Percentiles rank a stretch among this genome's conserved stretches.
Conservation (phyloP, 2,329 filamentous ascomycete genomes). For the Phyllosticta citriasiana region DNA sequence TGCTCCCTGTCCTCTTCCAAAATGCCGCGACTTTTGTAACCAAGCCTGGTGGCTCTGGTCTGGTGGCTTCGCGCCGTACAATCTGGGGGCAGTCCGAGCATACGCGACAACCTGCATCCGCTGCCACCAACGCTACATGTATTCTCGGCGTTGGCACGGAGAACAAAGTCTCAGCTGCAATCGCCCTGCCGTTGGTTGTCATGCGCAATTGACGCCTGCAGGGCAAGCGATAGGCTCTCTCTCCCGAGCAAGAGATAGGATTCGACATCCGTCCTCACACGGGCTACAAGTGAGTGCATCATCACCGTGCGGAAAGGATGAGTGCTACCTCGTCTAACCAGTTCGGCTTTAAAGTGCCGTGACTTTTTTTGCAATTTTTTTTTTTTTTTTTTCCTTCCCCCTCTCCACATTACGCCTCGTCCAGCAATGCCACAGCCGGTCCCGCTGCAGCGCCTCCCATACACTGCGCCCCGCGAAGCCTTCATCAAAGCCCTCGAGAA, state of each 20-base stretch:
- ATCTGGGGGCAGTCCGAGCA: not conserved
- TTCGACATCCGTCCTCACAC: not conserved
- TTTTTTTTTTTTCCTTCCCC: not conserved
- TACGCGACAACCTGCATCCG: not conserved
- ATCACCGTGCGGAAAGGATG: not conserved
- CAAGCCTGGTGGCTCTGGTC: not conserved
- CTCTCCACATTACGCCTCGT: not conserved
- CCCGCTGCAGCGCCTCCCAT: slow-evolving; percentile 12
- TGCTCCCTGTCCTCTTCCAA: too few species aligned
- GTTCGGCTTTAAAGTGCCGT: not conserved
- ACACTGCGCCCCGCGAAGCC: slow-evolving; percentile 9
- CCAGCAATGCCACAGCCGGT: not conserved
- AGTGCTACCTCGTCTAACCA: not conserved
- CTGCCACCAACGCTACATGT: not conserved
- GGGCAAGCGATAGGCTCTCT: not conserved
- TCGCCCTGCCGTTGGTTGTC: not conserved
- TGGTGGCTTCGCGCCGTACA: not conserved
- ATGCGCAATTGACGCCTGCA: not conserved
- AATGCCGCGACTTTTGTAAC: too few species aligned
- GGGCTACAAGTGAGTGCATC: not conserved
- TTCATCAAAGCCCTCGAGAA: slow-evolving; percentile 25
- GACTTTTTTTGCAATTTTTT: not conserved
- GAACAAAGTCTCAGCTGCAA: not conserved
- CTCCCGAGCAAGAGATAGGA: not conserved
- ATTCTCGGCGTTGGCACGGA: not conserved